These are phyloP conservation scores for Pichia manshurica DNA, from an alignment of 805 yeast genomes.

Conservation along the genomic window DNA sequence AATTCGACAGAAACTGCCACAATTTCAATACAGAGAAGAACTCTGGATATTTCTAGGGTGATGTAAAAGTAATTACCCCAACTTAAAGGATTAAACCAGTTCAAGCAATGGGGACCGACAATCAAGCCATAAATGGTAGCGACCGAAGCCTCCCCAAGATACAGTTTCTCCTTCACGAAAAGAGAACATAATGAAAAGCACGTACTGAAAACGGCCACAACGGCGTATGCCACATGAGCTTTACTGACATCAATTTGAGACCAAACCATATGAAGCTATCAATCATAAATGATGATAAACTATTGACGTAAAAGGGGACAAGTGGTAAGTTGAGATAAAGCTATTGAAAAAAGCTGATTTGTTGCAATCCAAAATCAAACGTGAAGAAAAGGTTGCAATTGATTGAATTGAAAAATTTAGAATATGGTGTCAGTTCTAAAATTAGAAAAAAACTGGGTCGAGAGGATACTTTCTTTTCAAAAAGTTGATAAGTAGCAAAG, in stretches of 20 bases:
- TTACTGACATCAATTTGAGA: slow-evolving; percentile 28
- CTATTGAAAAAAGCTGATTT: no score
- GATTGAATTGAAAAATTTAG: no score
- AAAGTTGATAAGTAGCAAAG: no score
- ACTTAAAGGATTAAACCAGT: slow-evolving; percentile 50
- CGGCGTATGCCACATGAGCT: slow-evolving; percentile 43
- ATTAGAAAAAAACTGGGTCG: no score
- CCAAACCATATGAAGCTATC: slow-evolving; percentile 27
- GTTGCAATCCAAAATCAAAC: no score
- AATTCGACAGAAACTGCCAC: slow-evolving; percentile 69
- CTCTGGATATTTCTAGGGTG: slow-evolving; percentile 54
- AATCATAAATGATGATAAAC: neutral
- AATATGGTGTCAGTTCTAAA: no score
- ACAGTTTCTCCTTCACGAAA: slow-evolving; percentile 52
- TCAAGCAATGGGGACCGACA: slow-evolving; percentile 52
- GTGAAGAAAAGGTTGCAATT: no score
- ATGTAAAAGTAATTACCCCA: slow-evolving; percentile 54
- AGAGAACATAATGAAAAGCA: slow-evolving; percentile 53
- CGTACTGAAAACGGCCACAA: slow-evolving; percentile 55
- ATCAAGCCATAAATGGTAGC: slow-evolving; percentile 59
- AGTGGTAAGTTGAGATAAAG: no score
- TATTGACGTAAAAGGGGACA: no score
- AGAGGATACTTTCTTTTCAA: no score
- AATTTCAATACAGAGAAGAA: slow-evolving; percentile 64
- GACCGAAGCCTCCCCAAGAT: slow-evolving; percentile 62